Evolutionary conservation across 192 early-diverging fungal genomes (phyloP), one percentile per base, ranked within the genome.

Genomic region (Backusella mclennaniae): DNA sequence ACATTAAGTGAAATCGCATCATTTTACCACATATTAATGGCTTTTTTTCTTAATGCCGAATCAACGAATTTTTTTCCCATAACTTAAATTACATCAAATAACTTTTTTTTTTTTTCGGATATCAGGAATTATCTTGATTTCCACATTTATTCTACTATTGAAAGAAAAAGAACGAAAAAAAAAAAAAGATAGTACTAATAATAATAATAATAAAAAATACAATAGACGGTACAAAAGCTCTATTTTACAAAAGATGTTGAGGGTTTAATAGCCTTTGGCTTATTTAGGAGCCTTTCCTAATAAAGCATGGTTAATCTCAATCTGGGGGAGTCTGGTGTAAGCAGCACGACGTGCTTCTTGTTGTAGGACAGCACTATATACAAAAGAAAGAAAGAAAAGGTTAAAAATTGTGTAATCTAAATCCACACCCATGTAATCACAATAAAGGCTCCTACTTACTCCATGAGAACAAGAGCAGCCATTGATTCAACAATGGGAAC

Each of bases 401-500:
- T 68, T 44, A 36, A 46, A 1, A 6, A 17, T 12, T 39, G 38
- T 41, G 42, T 23, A n/a, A 14, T 11, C 23, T 39, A 23, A 59
- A 59, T 26, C 26, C 56, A 59, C 21, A 23, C 21, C 4, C n/a
- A 59, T 36, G 12, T 31, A 49, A n/a, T 29, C 36, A 71, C 26
- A 73, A 44, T 26, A 6, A 21, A 63, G 12, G 12, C 3, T 56
- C 23, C 36, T 4, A 82, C 85, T 67, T 85, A 88, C 87, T 99
- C 98, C 92, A 99, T 98, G 31, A 99, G 82, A 31, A 93, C 93
- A 29, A 98, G 77, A 0, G 95, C 89, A 4, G 98, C 93, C 98
- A 99, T 99, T 12, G 96, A 86, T 83, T 98, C 98, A 56, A 99
- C 98, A 78, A 99, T 99, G 9, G 98, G 98, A 35, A 96, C 95